Evolutionary conservation across 148 eudicot genomes (phyloP), one percentile per base, ranked within the genome.

Genomic region (Gaultheria prostrata): DNA sequence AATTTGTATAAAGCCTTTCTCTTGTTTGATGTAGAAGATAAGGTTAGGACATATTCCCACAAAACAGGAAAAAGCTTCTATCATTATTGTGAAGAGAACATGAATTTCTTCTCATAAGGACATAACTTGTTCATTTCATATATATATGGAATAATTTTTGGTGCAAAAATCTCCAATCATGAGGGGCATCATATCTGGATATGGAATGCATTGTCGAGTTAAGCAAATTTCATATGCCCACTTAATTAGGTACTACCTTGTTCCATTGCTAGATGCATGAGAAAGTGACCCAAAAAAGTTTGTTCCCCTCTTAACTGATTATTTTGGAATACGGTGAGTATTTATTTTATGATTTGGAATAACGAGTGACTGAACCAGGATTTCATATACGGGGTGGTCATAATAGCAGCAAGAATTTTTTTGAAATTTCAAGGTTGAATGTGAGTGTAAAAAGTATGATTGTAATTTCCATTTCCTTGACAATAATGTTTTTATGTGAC

Each of bases 101-200:
- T 74, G 49, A 20, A 74, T 8, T 21, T 45, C 12, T 33, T 35
- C 11, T 20, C 46, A 18, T 1, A 71, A 8, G 26, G 24, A 74
- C 50, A 74, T 20, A 9, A 65, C 4, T 53, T 12, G 33, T 65
- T 11, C 17, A 65, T 65, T 65, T 65, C 39, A 28, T 24, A 39
- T 39, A 39, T 39, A 6, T 39, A 67, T 67, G 72, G 35, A 67
- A 67, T 24, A 67, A 4, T 28, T 1, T 30, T 74, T 74, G 28
- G 77, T 74, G 51, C 51, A 28, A 74, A 43, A 74, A 74, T 74
- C 77, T 74, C 77, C 51, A 43, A 43, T 74, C 77, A 43, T 10
- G 14, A 43, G n/a, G 11, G n/a, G 76, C 35, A 67, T 28, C 35
- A 65, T 67, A 30, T 67, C 72, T 67, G 72, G 20, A 67, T 67